Evolutionary conservation across 805 yeast genomes (phyloP), one percentile per base, ranked within the genome.

Genomic region (Saccharomyces paradoxus): DNA sequence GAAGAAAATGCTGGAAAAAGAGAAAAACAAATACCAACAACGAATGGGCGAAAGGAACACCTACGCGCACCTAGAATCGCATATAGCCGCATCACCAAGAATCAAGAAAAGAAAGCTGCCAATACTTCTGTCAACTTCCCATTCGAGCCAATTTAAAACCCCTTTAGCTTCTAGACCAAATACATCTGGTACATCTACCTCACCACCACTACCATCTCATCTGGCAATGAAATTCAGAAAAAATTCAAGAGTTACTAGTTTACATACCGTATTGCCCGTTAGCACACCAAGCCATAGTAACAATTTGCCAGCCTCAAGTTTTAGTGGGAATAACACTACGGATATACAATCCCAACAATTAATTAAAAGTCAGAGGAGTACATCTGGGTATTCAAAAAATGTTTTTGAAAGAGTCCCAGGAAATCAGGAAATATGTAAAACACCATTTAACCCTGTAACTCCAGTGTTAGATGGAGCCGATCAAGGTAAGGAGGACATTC

Each of bases 71-170:
- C 54, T 67, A 47, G 63, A 61, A 48, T 57, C 63, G 0, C 71
- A 68, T 53, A 56, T 67, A 27, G 58, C 59, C 2, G 69, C 69
- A 3, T 68, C 71, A 2, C 68, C 71, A 9, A 64, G 58, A 41
- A 22, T 56, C 47, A 58, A 58, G 47, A 66, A 61, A 46, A 56
- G 65, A 21, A 70, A 70, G 53, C 51, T 70, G 27, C 69, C 72
- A 14, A 68, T 70, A 3, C 55, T 69, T 7, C 53, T 64, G 3
- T 68, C 72, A 8, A 56, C 63, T 2, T 62, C 61, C 44, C 59
- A 56, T 27, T 31, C 50, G 1, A 58, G 54, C 46, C 58, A 57
- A n/a, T 66, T 63, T 52, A 64, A 63, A 56, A 69, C 71, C 9
- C 70, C 71, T 4, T 51, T 59, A 6, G 58, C 56, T 0, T 55